Percentiles rank a stretch among this genome's conserved stretches.
These are phyloP conservation scores for Yarrowia porcina DNA, from an alignment of 805 yeast species.

Conservation along the genomic window DNA sequence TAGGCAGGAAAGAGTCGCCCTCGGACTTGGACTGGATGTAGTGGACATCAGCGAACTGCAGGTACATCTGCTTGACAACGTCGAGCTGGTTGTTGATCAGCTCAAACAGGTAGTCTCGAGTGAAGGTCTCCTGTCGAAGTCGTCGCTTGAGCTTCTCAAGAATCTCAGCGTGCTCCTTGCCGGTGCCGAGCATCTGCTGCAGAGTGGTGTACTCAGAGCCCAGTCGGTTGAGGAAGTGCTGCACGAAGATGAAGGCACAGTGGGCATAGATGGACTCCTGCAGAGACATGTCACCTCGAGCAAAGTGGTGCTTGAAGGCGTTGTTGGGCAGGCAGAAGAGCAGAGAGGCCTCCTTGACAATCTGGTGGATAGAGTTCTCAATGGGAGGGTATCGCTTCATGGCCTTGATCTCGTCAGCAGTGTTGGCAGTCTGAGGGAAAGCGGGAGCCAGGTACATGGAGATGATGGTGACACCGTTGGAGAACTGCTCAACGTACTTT, in stretches of 20 bases:
- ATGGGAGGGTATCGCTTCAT: constrained; percentile 44
- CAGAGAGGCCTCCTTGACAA: constrained; percentile 89
- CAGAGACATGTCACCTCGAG: constrained; percentile 73
- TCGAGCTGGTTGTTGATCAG: constrained; percentile 67
- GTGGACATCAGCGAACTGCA: constrained; percentile 88
- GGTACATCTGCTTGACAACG: constrained; percentile 76
- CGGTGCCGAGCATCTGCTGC: constrained; percentile 57
- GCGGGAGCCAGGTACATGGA: constrained; percentile 79
- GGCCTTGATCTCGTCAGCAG: constrained; percentile 35
- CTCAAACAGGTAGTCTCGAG: constrained; percentile 76
- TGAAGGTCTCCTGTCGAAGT: constrained; percentile 87
- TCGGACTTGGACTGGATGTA: constrained; percentile 57
- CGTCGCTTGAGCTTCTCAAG: constrained; percentile 79
- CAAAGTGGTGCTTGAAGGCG: constrained; percentile 69
- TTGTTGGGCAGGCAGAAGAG: constrained; percentile 88
- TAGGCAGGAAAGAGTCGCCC: constrained; percentile 43
- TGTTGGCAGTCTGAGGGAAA: constrained; percentile 43
- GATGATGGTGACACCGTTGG: constrained; percentile 81
- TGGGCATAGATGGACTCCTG: constrained; percentile 96
- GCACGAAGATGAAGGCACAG: constrained; percentile 85
- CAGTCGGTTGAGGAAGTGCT: constrained; percentile 90
- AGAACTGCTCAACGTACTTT: constrained; percentile 90
- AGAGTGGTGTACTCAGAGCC: constrained; percentile 84
- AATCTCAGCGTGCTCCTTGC: constrained; percentile 69
- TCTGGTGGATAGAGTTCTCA: constrained; percentile 80